phyloP scores from a whole-genome alignment of 768 basidiomycete genomes.

The Termitomyces heimii region DNA sequence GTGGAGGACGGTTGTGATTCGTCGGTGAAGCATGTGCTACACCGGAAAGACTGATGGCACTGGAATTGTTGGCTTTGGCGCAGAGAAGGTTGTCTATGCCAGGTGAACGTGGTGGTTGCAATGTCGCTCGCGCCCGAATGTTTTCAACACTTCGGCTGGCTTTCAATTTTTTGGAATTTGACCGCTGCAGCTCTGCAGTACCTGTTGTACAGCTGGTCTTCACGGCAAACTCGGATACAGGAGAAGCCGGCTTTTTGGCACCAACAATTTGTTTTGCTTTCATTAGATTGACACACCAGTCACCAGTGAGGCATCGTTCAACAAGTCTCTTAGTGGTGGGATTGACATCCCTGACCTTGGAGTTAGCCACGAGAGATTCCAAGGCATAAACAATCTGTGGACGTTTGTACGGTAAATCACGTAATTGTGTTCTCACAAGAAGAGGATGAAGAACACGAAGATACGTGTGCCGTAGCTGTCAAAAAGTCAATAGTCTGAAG shows the following conservation, averaged over 20 bases:
- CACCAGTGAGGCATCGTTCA: constrained; percentile 80
- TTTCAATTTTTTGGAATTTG: constrained; percentile 45
- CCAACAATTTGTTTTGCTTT: constrained; percentile 24
- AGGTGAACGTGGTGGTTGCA: constrained; percentile 25
- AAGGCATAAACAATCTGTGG: constrained; percentile 81
- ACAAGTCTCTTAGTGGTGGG: constrained; percentile 89
- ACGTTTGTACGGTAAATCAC: constrained; percentile 83
- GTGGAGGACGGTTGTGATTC: constrained; percentile 2
- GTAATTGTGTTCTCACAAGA: constrained; percentile 89
- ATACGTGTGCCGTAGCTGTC: constrained; percentile 89
- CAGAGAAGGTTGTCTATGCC: constrained; percentile 26
- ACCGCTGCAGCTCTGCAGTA: constrained; percentile 27
- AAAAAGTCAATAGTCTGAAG: not conserved
- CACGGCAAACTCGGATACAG: constrained; percentile 35
- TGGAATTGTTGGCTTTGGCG: constrained; percentile 34
- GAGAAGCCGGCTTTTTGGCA: constrained; percentile 23
- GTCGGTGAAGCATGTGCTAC: constrained; percentile 11
- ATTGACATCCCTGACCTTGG: constrained; percentile 74
- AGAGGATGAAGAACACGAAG: constrained; percentile 95
- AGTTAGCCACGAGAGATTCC: constrained; percentile 68
- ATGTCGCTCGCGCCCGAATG: constrained; percentile 26
- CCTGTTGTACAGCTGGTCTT: constrained; percentile 28
- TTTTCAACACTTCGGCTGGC: constrained; percentile 64
- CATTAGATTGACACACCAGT: constrained; percentile 77
- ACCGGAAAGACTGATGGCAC: constrained; percentile 27